Conservation (phyloP, 106 monocot species). For the Vanilla planifolia region DNA sequence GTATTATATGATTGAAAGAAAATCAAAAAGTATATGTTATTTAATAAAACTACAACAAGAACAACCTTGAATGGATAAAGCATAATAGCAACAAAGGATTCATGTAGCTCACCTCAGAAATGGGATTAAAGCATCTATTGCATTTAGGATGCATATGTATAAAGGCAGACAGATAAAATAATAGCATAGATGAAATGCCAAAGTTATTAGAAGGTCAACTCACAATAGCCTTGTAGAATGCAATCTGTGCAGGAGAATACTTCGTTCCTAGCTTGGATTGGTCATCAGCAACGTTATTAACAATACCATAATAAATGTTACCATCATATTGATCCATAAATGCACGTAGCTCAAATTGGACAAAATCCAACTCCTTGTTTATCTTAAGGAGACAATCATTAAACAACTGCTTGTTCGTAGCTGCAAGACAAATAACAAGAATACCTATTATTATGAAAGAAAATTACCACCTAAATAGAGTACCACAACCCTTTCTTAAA, state of each 20-base stretch:
- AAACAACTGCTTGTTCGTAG: constrained; percentile 29
- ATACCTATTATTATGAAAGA: neutral
- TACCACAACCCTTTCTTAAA: no score
- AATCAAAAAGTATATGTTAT: no score
- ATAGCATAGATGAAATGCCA: neutral
- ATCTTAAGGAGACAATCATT: constrained; percentile 67
- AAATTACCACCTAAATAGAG: no score
- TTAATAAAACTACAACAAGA: no score
- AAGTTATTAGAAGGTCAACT: constrained; percentile 12
- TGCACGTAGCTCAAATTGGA: constrained; percentile 86
- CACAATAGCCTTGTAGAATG: constrained; percentile 88
- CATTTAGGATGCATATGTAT: no score
- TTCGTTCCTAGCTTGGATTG: constrained; percentile 91
- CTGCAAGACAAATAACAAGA: constrained; percentile 34
- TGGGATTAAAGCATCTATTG: no score
- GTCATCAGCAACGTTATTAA: constrained; percentile 86
- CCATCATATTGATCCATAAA: constrained; percentile 95
- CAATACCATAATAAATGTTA: constrained; percentile 73
- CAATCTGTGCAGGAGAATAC: constrained; percentile 87
- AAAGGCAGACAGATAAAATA: neutral
- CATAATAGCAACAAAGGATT: no score
- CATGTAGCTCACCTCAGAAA: no score
- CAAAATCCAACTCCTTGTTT: constrained; percentile 74
- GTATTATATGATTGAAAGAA: no score
- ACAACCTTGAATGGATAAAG: no score